phyloP scores from a whole-genome alignment of 306 rosid species.

The Macrotyloma uniflorum region DNA sequence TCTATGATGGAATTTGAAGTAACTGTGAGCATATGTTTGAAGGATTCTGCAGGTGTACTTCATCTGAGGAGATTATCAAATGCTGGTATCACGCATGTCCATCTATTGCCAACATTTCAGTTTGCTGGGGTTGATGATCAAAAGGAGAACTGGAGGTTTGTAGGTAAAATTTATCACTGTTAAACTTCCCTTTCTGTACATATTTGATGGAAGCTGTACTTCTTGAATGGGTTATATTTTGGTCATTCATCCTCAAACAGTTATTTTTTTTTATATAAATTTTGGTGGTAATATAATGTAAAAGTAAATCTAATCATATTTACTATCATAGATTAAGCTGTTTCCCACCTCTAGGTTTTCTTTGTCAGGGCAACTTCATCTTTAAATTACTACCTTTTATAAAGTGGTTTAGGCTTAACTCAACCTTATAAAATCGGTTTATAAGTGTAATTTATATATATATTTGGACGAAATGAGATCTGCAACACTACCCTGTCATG shows the following conservation, averaged over 20 bases:
- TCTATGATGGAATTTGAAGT: constrained; percentile 21
- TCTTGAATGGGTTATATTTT: constrained; percentile 28
- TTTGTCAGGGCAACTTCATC: not conserved
- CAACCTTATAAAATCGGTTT: no score
- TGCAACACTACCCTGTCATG: not conserved
- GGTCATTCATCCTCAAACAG: not conserved
- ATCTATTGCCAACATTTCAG: constrained; percentile 88
- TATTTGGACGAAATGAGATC: no score
- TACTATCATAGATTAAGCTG: constrained; percentile 2
- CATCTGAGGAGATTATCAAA: constrained; percentile 85
- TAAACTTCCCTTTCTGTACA: constrained; percentile 14
- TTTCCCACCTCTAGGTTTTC: constrained; percentile 8
- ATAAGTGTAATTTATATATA: no score
- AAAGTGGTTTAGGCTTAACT: no score
- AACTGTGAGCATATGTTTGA: constrained; percentile 46
- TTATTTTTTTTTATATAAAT: not conserved
- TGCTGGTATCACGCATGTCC: constrained; percentile 88
- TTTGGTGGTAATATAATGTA: constrained; percentile 6
- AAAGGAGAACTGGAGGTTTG: constrained; percentile 77
- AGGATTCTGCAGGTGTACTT: constrained; percentile 79
- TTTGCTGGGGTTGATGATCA: constrained; percentile 90
- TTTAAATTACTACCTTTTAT: not conserved
- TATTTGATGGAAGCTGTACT: constrained; percentile 3
- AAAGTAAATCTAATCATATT: constrained; percentile 23
- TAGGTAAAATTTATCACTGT: constrained; percentile 57